Percentiles rank a stretch among this genome's conserved stretches.
Conservation (phyloP, 495 filamentous ascomycete genomes). For the Rostrohypoxylon terebratum region DNA sequence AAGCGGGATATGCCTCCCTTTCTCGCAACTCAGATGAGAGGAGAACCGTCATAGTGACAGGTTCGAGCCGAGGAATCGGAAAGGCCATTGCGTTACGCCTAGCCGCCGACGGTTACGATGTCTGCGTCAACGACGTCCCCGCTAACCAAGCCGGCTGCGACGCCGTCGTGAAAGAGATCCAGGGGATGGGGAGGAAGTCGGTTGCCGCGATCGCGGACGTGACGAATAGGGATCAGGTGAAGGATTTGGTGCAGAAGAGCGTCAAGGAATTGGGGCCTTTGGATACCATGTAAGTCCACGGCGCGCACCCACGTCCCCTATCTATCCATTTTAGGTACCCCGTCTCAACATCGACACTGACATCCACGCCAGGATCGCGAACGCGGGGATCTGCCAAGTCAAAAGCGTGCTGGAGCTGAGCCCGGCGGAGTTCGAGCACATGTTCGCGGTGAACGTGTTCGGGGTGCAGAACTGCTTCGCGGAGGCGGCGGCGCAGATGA, state of each 20-base stretch:
- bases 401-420: conserved; percentile 64
- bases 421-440: conserved; percentile 60
- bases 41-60: conserved; percentile 68
- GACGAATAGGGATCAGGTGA: conserved; percentile 61
- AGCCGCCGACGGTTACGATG: conserved; percentile 68
- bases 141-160: conserved; percentile 59
- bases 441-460: conserved; percentile 67
- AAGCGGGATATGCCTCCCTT: conserved; percentile 24
- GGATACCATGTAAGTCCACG: conserved; percentile 59
- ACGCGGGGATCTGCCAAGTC: conserved; percentile 70
- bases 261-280: conserved; percentile 64
- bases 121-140: conserved; percentile 71
- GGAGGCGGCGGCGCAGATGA: conserved; percentile 66
- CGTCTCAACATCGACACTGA: not conserved
- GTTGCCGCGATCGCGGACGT: conserved; percentile 66
- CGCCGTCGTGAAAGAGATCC: conserved; percentile 63
- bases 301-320: not conserved
- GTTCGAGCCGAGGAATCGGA: conserved; percentile 68
- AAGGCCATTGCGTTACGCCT: conserved; percentile 70
- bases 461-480: conserved; percentile 70
- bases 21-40: conserved; percentile 2
- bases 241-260: conserved; percentile 60
- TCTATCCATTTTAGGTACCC: not conserved
- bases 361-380: conserved; percentile 56
- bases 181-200: conserved; percentile 57